Conservation (phyloP, 2,329 filamentous ascomycete genomes). For the Venturiaceae sp. region DNA sequence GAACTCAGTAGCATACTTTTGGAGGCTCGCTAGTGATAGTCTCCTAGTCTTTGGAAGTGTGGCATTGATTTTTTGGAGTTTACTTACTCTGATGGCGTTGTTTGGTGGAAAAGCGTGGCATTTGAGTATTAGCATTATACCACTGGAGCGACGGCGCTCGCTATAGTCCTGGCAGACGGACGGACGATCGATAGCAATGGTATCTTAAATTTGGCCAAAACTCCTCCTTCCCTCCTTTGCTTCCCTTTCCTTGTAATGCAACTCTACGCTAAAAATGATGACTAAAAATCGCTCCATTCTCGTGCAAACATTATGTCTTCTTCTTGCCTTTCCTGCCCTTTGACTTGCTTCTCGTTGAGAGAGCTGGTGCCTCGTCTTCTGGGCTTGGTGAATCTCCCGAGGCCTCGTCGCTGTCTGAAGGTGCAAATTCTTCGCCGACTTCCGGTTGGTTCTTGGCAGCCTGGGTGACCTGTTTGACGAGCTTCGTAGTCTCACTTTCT, state of each 20-base stretch:
- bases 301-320: too few species aligned
- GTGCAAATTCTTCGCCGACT: background rate
- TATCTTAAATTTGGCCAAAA: background rate
- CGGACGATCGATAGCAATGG: too few species aligned
- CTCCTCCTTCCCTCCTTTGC: background rate
- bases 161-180: too few species aligned
- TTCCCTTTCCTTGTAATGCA: background rate
- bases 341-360: background rate
- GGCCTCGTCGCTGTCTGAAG: background rate
- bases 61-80: too few species aligned
- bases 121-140: too few species aligned
- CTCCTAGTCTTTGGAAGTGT: too few species aligned
- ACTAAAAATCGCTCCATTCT: background rate
- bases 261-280: background rate
- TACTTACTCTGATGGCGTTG: too few species aligned
- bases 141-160: too few species aligned
- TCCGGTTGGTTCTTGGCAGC: background rate
- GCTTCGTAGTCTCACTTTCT: slow-evolving; percentile 49
- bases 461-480: background rate
- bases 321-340: background rate
- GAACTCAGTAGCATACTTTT: too few species aligned
- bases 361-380: background rate
- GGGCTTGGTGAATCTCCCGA: background rate
- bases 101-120: too few species aligned
- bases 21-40: too few species aligned